Evolutionary conservation across 768 basidiomycete species (phyloP), one percentile per base, ranked within the genome.

Genomic region (Pholiota molesta): DNA sequence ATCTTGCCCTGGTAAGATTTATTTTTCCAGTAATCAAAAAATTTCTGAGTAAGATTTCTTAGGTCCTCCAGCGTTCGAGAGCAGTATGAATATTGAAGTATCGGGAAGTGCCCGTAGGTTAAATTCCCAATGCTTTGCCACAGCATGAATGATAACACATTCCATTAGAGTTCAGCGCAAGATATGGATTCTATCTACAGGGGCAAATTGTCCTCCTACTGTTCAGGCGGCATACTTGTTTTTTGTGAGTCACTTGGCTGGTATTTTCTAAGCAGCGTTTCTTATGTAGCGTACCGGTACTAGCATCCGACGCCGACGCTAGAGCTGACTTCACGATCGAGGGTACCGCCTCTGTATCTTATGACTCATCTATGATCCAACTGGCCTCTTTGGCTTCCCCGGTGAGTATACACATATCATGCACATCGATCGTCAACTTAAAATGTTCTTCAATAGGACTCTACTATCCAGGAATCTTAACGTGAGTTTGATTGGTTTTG

Each of bases 111-210:
- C 65, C 26, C 52, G 61, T 61, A 51, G 37, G 55, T 35, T 13
- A 14, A 8, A 11, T 29, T 40, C 16, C 44, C 55, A 11, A 57
- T 31, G 8, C 5, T 49, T 51, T 40, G 23, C 16, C 19, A 21
- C 42, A 19, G 9, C 42, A 44, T 19, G 42, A 44, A 10, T 5
- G 42, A n/a, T 44, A 21, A 44, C 19, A 16, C 42, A 10, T 7
- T 8, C 8, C n/a, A 19, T 44, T 23, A 63, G 62, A 64, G 19
- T 35, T 64, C 31, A 49, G 37, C 17, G 63, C 63, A 13, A 55
- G 63, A 49, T 64, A 64, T 37, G 65, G 65, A 33, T 65, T 62
- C 28, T 65, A 65, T 56, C 65, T 65, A 35, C 61, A 65, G 52
- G 65, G 61, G 26, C 62, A 56, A 31, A 39, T 65, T 13, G 65